These are phyloP conservation scores for Boletus rex-veris DNA, from an alignment of 768 basidiomycete genomes.

Conservation along the genomic window DNA sequence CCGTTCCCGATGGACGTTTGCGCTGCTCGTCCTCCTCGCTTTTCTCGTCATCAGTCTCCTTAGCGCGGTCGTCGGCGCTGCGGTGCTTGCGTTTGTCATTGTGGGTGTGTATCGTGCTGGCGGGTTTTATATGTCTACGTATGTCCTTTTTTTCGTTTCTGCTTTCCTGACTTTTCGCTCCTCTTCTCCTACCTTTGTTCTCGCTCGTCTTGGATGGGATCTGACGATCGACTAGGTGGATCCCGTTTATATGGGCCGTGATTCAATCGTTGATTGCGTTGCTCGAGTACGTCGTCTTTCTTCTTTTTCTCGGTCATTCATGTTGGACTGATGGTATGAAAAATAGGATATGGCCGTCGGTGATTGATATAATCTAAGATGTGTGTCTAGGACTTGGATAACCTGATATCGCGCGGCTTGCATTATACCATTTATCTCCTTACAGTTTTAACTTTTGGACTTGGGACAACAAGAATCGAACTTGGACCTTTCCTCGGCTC, in stretches of 20 bases:
- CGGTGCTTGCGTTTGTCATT: conserved; percentile 38
- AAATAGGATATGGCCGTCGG: conserved; percentile 41
- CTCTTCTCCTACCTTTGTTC: no score
- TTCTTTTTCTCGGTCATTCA: neutral
- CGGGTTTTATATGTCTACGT: conserved; percentile 42
- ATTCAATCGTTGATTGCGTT: conserved; percentile 40
- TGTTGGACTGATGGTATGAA: neutral
- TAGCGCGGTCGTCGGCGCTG: conserved; percentile 38
- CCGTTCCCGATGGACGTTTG: conserved; percentile 39
- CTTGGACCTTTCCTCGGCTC: no score
- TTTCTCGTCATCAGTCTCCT: conserved; percentile 35
- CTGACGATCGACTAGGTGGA: conserved; percentile 24
- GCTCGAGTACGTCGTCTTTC: conserved; percentile 31
- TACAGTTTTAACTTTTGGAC: neutral
- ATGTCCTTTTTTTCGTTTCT: conserved; percentile 7
- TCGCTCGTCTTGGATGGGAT: no score
- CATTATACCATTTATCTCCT: neutral
- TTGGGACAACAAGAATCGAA: no score
- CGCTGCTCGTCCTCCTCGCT: conserved; percentile 37
- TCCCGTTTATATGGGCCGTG: conserved; percentile 42
- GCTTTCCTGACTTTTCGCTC: no score
- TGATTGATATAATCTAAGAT: conserved; percentile 39
- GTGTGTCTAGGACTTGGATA: neutral
- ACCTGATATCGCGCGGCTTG: neutral
- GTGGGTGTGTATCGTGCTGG: conserved; percentile 38